Percentiles rank a stretch among this genome's conserved stretches.
Evolutionary conservation across 768 basidiomycete genomes (phyloP).

Genomic region (Coprinopsis strossmayeri): DNA sequence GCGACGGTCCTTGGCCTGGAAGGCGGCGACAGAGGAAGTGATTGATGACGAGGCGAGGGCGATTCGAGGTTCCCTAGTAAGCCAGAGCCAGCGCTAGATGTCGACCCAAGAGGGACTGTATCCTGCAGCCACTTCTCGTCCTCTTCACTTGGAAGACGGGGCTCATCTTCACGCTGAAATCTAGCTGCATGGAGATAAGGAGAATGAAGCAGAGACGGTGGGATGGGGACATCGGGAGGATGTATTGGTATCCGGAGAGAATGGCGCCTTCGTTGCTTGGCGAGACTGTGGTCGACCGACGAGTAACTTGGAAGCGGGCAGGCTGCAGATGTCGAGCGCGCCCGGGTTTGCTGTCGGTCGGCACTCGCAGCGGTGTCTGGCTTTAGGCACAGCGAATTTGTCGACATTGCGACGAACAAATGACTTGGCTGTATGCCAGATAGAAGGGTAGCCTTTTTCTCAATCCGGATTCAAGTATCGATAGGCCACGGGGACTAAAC

Average conservation of each 20-base stretch:
- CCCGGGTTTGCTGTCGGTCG: not conserved
- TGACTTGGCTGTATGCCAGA: too few relatives aligned
- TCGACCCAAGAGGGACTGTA: conserved; percentile 40
- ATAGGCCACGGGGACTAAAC: not conserved
- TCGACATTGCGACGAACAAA: too few relatives aligned
- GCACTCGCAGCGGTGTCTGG: not conserved
- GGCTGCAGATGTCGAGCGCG: not conserved
- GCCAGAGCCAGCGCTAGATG: conserved; percentile 11
- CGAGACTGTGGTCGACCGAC: too few relatives aligned
- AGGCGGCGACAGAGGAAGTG: too few relatives aligned
- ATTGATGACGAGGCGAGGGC: too few relatives aligned
- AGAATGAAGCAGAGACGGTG: conserved; percentile 50
- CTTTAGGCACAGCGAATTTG: not conserved
- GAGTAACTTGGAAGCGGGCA: too few relatives aligned
- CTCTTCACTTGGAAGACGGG: conserved; percentile 36
- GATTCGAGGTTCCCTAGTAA: too few relatives aligned
- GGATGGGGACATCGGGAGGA: conserved; percentile 40
- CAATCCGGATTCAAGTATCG: not conserved
- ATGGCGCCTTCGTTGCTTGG: conserved; percentile 25
- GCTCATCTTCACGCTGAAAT: conserved; percentile 31
- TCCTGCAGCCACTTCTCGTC: conserved; percentile 61
- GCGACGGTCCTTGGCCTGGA: too few relatives aligned
- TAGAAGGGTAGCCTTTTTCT: not conserved
- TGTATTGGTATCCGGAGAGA: conserved; percentile 31
- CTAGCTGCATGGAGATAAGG: conserved; percentile 48